Evolutionary conservation across 768 basidiomycete genomes (phyloP).

Genomic region (Tylopilus sp.): DNA sequence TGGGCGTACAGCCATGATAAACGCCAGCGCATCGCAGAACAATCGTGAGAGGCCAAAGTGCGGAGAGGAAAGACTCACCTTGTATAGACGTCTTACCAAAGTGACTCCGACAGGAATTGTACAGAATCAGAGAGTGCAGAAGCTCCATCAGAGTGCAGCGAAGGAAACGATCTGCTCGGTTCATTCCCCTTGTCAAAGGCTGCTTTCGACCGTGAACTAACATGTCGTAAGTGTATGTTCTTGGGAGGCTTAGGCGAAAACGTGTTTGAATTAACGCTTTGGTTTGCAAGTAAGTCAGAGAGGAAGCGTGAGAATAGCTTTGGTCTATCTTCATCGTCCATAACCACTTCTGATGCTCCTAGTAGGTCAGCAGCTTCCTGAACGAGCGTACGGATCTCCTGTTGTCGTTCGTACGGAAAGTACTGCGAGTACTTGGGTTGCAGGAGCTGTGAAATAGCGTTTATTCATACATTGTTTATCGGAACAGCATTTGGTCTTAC

Average conservation of each 20-base stretch:
- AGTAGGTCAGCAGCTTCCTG: conserved; percentile 66
- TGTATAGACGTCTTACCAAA: conserved; percentile 56
- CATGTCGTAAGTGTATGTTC: conserved; percentile 18
- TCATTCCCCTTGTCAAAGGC: conserved; percentile 13
- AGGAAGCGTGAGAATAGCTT: conserved; percentile 80
- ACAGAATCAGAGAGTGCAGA: conserved; percentile 52
- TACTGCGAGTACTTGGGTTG: conserved; percentile 70
- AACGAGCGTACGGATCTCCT: conserved; percentile 60
- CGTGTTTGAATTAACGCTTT: conserved; percentile 34
- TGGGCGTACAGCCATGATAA: background rate
- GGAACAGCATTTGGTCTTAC: conserved; percentile 35
- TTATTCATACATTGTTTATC: background rate
- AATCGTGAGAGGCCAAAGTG: background rate
- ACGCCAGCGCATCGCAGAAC: background rate
- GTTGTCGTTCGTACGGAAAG: conserved; percentile 54
- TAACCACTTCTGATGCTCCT: conserved; percentile 65
- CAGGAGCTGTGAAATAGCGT: conserved; percentile 51
- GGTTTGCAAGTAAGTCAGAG: conserved; percentile 62
- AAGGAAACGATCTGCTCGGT: background rate
- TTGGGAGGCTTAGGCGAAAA: conserved; percentile 17
- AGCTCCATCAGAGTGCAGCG: conserved; percentile 4
- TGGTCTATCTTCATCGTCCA: conserved; percentile 81
- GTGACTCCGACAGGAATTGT: conserved; percentile 53
- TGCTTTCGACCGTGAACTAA: conserved; percentile 8
- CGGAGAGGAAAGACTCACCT: conserved; percentile 37